Conservation (phyloP, 2,329 filamentous ascomycete species). For the Monascus ruber region DNA sequence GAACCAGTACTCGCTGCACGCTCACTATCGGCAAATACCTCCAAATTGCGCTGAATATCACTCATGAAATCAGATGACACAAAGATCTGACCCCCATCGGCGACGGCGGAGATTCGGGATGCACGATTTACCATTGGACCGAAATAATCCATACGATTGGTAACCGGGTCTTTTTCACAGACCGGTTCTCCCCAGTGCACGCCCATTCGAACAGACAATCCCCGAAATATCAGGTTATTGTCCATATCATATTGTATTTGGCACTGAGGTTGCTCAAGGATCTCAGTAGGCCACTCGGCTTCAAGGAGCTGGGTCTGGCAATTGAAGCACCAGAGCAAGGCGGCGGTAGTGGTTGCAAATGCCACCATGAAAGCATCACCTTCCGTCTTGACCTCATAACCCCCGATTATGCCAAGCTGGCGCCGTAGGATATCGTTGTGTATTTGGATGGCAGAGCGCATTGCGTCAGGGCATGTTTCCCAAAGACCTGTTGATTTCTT, state of each 20-base stretch:
- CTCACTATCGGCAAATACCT: conserved; percentile 79
- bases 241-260: conserved; percentile 75
- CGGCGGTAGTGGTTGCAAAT: conserved; percentile 90
- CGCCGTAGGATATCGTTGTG: conserved; percentile 96
- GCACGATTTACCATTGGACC: conserved; percentile 98
- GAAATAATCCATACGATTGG: conserved; percentile 97
- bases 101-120: conserved; percentile 83
- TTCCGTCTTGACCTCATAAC: conserved; percentile 99
- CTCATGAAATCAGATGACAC: conserved; percentile 96
- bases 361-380: conserved; percentile 99
- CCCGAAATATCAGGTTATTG: conserved; percentile 81
- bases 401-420: conserved; percentile 83
- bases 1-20: conserved; percentile 56
- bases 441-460: conserved; percentile 92
- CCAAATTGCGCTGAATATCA: conserved; percentile 82
- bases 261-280: conserved; percentile 74
- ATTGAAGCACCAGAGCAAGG: conserved; percentile 90
- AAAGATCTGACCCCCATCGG: conserved; percentile 92
- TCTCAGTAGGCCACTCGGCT: conserved; percentile 85
- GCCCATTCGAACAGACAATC: conserved; percentile 92
- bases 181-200: conserved; percentile 93
- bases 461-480: conserved; percentile 90
- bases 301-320: conserved; percentile 82
- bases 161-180: conserved; percentile 91
- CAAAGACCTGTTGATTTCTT: conserved; percentile 94